Evolutionary conservation across 768 basidiomycete species (phyloP), one percentile per base, ranked within the genome.

Genomic region (Leccinum fibrillosum): DNA sequence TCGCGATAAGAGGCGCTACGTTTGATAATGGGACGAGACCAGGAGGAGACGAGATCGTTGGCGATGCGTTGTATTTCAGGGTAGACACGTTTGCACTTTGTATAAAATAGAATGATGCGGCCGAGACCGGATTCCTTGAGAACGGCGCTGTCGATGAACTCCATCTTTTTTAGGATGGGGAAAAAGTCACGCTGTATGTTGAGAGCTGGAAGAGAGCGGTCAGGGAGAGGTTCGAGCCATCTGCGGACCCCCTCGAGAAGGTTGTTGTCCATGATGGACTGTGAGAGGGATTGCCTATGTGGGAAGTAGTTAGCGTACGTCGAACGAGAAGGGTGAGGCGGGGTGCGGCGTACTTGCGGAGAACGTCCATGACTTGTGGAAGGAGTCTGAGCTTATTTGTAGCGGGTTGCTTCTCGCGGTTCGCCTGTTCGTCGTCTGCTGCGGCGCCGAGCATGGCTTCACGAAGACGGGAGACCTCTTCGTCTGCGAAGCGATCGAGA

Each of bases 131-230:
- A 91, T 70, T 96, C 92, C 70, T 95, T 96, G 65, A 99, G 86
- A 5, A 92, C 91, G 19, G 85, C 74, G 32, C 86, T 86, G 74
- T 98, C 96, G 68, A 98, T 94, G 66, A 90, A 90, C 62, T 91
- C 89, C 88, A 98, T 92, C 78, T 89, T 92, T 61, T 79, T 80
- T 10, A 99, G 77, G 54, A 88, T 82, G 32, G 83, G 81, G 75
- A 98, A 93, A 63, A 98, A 86, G 53, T 94, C 90, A 49, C 87
- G 86, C 71, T 98, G 97, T 67, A 99, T 98, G 72, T 95, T 96
- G 54, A 98, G 81, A 4, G 94, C 93, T 1, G 97, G 97, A 3
- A 99, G 82, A 1, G 94, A 95, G 55, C 84, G 85, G 75, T 97
- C 93, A 0, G 89, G 90, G 15, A 98, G 86, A 0, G 97, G 97